These are phyloP conservation scores for Mucor lusitanicus DNA, from an alignment of 371 early-diverging fungal genomes.

Conservation along the genomic window DNA sequence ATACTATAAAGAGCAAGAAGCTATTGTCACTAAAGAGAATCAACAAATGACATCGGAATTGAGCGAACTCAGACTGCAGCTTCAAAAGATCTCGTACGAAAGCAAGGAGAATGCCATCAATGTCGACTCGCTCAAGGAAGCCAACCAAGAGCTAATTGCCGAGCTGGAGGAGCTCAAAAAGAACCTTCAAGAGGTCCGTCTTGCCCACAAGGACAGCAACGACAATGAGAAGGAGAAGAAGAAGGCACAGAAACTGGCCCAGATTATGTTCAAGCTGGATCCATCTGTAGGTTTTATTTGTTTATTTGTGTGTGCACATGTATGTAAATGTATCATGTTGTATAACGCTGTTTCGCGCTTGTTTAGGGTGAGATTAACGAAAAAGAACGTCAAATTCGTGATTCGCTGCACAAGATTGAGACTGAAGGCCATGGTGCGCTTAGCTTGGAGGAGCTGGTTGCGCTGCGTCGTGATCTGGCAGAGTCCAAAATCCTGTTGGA, in stretches of 20 bases:
- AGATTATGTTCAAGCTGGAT: conserved; percentile 86
- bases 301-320: background rate
- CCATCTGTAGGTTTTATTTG: conserved; percentile 62
- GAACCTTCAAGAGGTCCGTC: conserved; percentile 44
- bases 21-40: conserved; percentile 61
- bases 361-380: conserved; percentile 64
- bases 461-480: conserved; percentile 80
- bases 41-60: conserved; percentile 69
- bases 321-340: background rate
- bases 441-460: conserved; percentile 70
- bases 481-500: conserved; percentile 69
- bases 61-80: conserved; percentile 74
- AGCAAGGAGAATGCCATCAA: conserved; percentile 84
- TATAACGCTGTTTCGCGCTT: background rate
- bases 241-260: conserved; percentile 82
- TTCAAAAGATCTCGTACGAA: conserved; percentile 85
- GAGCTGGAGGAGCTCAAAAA: conserved; percentile 79
- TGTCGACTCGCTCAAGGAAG: conserved; percentile 84
- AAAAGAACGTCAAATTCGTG: conserved; percentile 82
- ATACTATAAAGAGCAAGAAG: conserved; percentile 62
- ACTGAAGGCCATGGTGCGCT: conserved; percentile 41
- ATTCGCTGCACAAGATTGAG: conserved; percentile 69
- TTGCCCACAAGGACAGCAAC: conserved; percentile 51
- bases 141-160: conserved; percentile 70
- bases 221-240: conserved; percentile 76